These are phyloP conservation scores for Carex parvula DNA, from an alignment of 176 grass and related monocot genomes.

Conservation along the genomic window DNA sequence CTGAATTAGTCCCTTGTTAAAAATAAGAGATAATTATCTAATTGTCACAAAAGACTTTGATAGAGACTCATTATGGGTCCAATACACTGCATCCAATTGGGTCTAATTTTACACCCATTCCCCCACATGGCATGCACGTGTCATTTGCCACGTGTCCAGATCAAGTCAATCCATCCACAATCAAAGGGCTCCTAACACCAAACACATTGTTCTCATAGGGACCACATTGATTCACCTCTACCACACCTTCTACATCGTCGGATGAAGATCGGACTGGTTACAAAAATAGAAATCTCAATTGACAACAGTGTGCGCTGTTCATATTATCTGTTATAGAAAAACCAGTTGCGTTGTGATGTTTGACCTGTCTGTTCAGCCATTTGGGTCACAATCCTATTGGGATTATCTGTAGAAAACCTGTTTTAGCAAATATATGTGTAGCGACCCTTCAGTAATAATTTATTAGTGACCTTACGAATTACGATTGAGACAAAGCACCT, in stretches of 20 bases:
- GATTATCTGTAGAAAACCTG: neutral
- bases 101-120: neutral
- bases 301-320: neutral
- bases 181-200: neutral
- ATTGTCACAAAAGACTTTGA: constrained; percentile 24
- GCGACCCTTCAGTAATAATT: neutral
- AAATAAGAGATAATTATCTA: constrained; percentile 13
- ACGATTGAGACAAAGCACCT: neutral
- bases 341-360: neutral
- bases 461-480: neutral
- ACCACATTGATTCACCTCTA: constrained; percentile 5
- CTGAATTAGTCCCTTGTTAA: constrained; percentile 11
- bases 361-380: constrained; percentile 20
- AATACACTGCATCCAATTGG: constrained; percentile 3
- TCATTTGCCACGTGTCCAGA: neutral
- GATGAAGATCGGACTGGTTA: constrained; percentile 13
- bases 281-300: neutral
- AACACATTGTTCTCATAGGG: constrained; percentile 11
- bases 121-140: constrained; percentile 29
- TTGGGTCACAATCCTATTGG: constrained; percentile 9
- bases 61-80: constrained; percentile 8
- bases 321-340: constrained; percentile 7
- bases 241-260: neutral
- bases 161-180: neutral
- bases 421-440: neutral